phyloP scores from a whole-genome alignment of 805 yeast genomes.

The Metschnikowia anglica region DNA sequence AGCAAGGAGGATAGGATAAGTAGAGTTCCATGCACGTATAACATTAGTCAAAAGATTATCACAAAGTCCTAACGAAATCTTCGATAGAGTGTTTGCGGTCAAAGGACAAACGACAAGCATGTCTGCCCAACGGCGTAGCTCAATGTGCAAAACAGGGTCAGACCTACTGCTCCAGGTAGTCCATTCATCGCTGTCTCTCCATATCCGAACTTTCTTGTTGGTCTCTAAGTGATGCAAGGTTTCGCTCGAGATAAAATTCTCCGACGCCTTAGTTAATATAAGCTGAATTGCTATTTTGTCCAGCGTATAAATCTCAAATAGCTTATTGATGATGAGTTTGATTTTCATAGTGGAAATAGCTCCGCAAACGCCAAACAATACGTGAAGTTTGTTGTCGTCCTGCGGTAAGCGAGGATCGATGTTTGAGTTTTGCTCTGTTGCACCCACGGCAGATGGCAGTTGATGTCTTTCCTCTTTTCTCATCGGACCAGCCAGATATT shows the following conservation, averaged over 20 bases:
- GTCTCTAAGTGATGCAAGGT: conserved; percentile 38
- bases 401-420: conserved; percentile 65
- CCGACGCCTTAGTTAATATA: conserved; percentile 53
- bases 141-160: conserved; percentile 94
- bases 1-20: conserved; percentile 83
- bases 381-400: conserved; percentile 55
- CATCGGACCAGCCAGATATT: conserved; percentile 17
- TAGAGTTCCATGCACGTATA: conserved; percentile 93
- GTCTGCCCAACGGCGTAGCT: conserved; percentile 95
- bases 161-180: conserved; percentile 72
- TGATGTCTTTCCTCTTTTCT: conserved; percentile 18
- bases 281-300: conserved; percentile 54
- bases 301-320: conserved; percentile 50
- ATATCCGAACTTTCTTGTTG: conserved; percentile 46
- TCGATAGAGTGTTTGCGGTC: conserved; percentile 88
- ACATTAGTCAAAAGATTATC: conserved; percentile 90
- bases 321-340: conserved; percentile 49
- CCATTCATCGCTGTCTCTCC: conserved; percentile 65
- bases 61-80: conserved; percentile 86
- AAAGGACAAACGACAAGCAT: conserved; percentile 90
- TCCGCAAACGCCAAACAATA: conserved; percentile 59
- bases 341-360: conserved; percentile 53
- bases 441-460: conserved; percentile 19
- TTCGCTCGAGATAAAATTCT: conserved; percentile 50
- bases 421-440: conserved; percentile 44